Evolutionary conservation across 148 eudicot genomes (phyloP), one percentile per base, ranked within the genome.

Genomic region (Rhododendron vialii): DNA sequence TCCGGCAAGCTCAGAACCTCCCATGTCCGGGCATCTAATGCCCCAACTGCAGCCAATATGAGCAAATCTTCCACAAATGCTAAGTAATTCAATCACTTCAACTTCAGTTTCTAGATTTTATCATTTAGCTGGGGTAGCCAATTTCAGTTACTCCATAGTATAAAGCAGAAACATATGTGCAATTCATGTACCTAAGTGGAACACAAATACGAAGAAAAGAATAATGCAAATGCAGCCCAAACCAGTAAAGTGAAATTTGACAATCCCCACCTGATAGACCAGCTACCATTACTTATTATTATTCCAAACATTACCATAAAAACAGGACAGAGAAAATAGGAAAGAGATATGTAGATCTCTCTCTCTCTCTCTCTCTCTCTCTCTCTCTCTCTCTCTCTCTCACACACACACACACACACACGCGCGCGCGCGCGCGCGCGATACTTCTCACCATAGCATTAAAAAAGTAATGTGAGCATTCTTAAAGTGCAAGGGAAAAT

Each of bases 101-200:
- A 3, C 50, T 45, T 78, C 35, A 35, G 11, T 36, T 57, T 59
- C 24, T 82, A 20, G 13, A 33, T 51, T 53, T 14, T 50, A 81
- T 81, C 47, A 4, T 82, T 36, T 82, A 20, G 30, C 48, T 35
- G 9, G 14, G 75, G n/a, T 4, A 30, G 74, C 76, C 24, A 65
- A 24, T 65, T 63, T 65, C 41, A 8, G 67, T 20, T 35, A 13
- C 55, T 51, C 51, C 13, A 48, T 8, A 48, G 55, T 8, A 33
- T 55, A 81, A 57, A 55, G 18, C 17, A 82, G 71, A 1, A 43
- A 18, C 0, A 24, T 13, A 50, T 80, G 35, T 80, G 82, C 22
- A 80, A 63, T 82, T 83, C 24, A n/a, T 65, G 43, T 83, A 17
- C 75, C 69, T 11, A 83, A 83, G 84, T 61, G 20, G 74, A 65